Evolutionary conservation across 305 asterid genomes (phyloP).

Genomic region (Fraxinus velutina): DNA sequence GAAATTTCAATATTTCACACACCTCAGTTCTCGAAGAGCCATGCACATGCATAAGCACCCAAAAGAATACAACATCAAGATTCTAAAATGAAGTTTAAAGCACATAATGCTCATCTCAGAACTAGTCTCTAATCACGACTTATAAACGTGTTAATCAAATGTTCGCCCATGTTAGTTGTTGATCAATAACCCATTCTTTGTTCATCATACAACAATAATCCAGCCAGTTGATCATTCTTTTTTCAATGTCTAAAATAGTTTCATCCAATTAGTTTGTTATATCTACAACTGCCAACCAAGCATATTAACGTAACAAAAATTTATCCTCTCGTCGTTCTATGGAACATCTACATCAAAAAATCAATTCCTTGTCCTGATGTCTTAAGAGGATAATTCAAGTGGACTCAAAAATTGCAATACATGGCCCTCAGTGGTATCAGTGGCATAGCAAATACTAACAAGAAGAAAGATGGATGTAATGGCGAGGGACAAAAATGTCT

Average conservation of each 20-base stretch:
- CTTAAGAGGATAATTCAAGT: not conserved
- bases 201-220: not conserved
- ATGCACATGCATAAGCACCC: not conserved
- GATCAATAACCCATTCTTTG: not conserved
- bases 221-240: not conserved
- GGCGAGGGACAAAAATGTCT: not conserved
- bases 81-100: not conserved
- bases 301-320: not conserved
- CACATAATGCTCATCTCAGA: not conserved
- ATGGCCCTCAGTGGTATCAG: not conserved
- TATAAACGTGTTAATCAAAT: not conserved
- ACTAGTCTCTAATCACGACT: not conserved
- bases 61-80: not conserved
- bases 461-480: not conserved
- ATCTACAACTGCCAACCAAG: not conserved
- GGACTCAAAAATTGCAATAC: not conserved
- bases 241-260: not conserved
- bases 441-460: not conserved
- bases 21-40: not conserved
- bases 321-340: not conserved
- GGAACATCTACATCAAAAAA: not conserved
- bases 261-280: not conserved
- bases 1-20: not conserved
- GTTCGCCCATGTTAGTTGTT: not conserved
- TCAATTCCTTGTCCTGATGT: not conserved